Percentiles rank a stretch among this genome's conserved stretches.
Conservation (phyloP, 352 stramenopile genomes). For the Phytophthora sojae region DNA sequence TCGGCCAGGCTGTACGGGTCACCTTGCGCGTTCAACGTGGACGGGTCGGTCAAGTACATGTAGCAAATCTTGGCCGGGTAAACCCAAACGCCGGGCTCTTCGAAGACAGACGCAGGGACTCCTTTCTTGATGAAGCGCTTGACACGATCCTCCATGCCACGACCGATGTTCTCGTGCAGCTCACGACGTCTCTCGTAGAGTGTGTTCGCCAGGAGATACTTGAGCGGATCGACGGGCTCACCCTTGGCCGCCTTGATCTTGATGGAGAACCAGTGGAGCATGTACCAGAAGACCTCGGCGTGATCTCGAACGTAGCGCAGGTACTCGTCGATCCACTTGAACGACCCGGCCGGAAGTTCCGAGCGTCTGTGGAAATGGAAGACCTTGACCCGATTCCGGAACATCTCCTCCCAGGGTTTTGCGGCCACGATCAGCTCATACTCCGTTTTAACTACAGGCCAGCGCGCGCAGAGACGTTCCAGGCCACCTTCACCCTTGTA, state of each 20-base stretch:
- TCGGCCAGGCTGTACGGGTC: too few species aligned
- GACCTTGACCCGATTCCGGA: not conserved
- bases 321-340: too few species aligned
- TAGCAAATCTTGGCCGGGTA: slow-evolving; percentile 1
- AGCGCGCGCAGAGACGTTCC: not conserved
- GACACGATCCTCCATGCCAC: not conserved
- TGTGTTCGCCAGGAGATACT: not conserved
- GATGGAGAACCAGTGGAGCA: slow-evolving; percentile 5
- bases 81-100: not conserved
- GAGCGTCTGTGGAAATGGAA: slow-evolving; percentile 2
- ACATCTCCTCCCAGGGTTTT: slow-evolving; percentile 5
- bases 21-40: too few species aligned
- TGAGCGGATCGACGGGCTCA: not conserved
- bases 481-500: not conserved
- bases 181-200: not conserved
- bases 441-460: not conserved
- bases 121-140: not conserved
- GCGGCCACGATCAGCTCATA: not conserved
- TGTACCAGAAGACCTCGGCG: slow-evolving; percentile 3
- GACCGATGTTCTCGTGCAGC: not conserved
- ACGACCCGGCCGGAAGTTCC: not conserved
- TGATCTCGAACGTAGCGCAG: not conserved
- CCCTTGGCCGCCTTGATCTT: not conserved
- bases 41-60: too few species aligned
- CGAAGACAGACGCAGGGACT: not conserved